A percentile compares a stretch with the other conserved stretches of the same genome.
Evolutionary conservation across 148 eudicot genomes (phyloP).

Genomic region (Talinum fruticosum): DNA sequence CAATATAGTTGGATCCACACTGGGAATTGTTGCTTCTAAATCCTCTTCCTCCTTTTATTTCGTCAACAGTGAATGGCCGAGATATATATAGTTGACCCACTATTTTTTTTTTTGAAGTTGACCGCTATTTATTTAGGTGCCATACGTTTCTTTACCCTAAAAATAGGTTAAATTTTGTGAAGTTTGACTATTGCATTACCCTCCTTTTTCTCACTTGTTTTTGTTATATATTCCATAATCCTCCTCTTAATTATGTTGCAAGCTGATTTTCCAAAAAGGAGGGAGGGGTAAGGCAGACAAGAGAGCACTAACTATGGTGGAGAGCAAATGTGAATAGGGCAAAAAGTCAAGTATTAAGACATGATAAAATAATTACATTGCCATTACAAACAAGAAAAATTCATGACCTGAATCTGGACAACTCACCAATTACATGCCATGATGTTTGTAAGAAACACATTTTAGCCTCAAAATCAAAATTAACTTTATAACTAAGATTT

Average conservation of each 20-base stretch:
- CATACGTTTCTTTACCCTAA: background rate
- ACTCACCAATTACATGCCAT: background rate
- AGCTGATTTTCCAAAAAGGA: background rate
- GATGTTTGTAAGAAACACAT: background rate
- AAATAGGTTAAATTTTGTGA: background rate
- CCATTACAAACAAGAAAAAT: background rate
- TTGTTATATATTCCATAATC: background rate
- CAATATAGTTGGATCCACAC: no score
- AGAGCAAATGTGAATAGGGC: background rate
- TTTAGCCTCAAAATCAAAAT: no score
- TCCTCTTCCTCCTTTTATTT: no score
- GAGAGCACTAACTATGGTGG: slow-evolving; percentile 26
- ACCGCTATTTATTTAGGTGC: background rate
- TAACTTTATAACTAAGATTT: no score
- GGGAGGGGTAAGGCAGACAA: slow-evolving; percentile 10
- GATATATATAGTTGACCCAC: background rate
- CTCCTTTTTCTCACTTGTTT: background rate
- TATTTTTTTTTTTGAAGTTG: no score
- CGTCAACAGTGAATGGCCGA: background rate
- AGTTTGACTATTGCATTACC: background rate
- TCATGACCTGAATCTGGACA: slow-evolving; percentile 13
- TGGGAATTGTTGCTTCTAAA: no score
- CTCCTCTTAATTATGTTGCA: background rate
- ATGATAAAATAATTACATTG: background rate
- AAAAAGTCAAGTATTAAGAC: background rate